Base-by-base conservation (phyloP, 2,329 filamentous ascomycete genomes). In the Aspergillus sergii region DNA sequence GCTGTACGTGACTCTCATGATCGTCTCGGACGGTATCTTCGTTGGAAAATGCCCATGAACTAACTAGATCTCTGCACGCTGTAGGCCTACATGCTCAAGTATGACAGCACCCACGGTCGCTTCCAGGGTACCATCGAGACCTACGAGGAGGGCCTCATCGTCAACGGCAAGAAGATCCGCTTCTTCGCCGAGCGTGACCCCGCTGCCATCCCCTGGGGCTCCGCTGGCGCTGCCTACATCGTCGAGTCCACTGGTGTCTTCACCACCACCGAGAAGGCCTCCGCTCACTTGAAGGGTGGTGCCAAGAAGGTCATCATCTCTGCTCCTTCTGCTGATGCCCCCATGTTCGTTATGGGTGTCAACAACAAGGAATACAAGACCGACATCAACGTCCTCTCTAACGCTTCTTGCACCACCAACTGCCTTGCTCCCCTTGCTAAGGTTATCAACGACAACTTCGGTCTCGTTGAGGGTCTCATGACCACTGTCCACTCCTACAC, bases 361-460 rank as follows among this genome's bases (percentile, higher is more conserved):
- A 99, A 98, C 89, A 87, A 98, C 85, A 88, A 94, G 82, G 87
- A 83, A 76, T 98, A 98, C 90, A 94, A 92, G 82, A 89, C 91
- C 80, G 91, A 91, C 81, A 88, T 95, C 82, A 85, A 93, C 76
- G 90, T 99, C 82, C 92, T 98, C 86, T 98, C 95, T 85, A 99
- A 99, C 87, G 95, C 95, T 76, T 98, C 95, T 75, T 98, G 95
- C 93, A 99, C 95, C 82, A 98, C 95, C 88, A 99, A 99, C 92
- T 98, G 95, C 90, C 86, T 99, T 84, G 95, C 95, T 82, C 95
- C 95, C 81, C 91, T 99, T 71, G 95, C 95, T 86, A 99, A 98
- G 92, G 93, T 98, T 79, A 89, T 99, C 86, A 86, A 99, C 89
- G 94, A 98, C 88, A 96, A 97, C 84, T 99, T 91, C 87, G 90